Percentiles rank a stretch among this genome's conserved stretches.
Conservation (phyloP, 345 rosid genomes). For the Toxicodendron radicans region DNA sequence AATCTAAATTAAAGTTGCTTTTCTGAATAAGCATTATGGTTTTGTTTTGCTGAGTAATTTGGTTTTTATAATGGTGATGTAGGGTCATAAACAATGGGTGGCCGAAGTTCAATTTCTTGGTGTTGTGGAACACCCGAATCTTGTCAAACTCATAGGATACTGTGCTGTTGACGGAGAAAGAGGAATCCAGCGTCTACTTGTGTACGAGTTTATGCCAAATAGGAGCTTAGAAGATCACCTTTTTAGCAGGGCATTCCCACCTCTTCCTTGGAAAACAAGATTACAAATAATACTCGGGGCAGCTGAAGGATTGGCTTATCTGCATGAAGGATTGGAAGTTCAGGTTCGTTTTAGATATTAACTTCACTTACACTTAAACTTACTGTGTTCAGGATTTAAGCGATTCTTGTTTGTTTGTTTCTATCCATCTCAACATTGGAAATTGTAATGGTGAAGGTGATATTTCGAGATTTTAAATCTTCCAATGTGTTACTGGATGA, state of each 20-base stretch:
- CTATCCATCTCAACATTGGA: neutral
- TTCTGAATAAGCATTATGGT: neutral
- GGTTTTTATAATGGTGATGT: neutral
- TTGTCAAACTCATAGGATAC: constrained; percentile 85
- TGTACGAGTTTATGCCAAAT: constrained; percentile 78
- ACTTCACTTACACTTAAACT: too few relatives aligned
- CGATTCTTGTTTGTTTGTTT: neutral
- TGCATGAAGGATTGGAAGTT: constrained; percentile 73
- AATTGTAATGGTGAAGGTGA: constrained; percentile 44
- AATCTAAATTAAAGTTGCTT: too few relatives aligned
- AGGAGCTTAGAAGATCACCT: constrained; percentile 90
- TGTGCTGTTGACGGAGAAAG: constrained; percentile 69
- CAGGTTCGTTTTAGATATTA: constrained; percentile 47
- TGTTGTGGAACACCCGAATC: constrained; percentile 73
- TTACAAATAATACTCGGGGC: constrained; percentile 71
- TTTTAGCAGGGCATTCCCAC: constrained; percentile 47
- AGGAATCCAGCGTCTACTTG: constrained; percentile 77
- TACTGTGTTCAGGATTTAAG: neutral
- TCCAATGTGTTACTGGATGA: constrained; percentile 80
- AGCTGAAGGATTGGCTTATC: constrained; percentile 79
- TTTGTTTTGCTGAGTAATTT: neutral
- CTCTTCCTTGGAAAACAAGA: constrained; percentile 72
- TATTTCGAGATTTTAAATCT: constrained; percentile 78
- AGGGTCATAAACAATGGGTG: constrained; percentile 98
- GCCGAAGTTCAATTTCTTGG: constrained; percentile 90